Evolutionary conservation across 805 yeast genomes (phyloP).

Genomic region (Starmerella ratchasimensis): DNA sequence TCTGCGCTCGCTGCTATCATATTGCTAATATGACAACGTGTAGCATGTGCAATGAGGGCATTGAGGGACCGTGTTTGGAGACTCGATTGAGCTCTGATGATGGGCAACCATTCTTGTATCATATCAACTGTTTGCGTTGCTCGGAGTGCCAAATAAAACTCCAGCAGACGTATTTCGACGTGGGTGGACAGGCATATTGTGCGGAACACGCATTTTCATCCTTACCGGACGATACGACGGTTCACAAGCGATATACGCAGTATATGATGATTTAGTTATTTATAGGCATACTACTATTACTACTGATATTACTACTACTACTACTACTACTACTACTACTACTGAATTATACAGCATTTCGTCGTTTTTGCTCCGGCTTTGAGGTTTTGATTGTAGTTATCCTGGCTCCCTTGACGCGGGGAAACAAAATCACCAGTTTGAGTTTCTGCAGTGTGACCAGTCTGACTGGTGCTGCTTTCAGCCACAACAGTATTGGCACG

Average conservation of each 20-base stretch:
- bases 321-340: too few species aligned
- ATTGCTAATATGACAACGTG: constrained; percentile 63
- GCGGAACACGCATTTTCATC: constrained; percentile 26
- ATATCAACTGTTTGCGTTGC: constrained; percentile 59
- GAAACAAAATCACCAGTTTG: too few species aligned
- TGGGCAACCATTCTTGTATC: constrained; percentile 59
- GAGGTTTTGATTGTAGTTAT: too few species aligned
- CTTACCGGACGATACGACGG: constrained; percentile 13
- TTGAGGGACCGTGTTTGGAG: constrained; percentile 85
- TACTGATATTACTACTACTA: too few species aligned
- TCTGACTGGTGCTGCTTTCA: too few species aligned
- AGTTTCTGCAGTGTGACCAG: too few species aligned
- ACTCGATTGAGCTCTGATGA: constrained; percentile 23
- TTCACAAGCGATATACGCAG: constrained; percentile 24
- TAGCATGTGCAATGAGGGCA: constrained; percentile 52
- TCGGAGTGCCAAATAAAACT: constrained; percentile 35
- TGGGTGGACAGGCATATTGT: constrained; percentile 26
- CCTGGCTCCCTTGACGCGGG: too few species aligned
- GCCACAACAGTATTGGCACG: too few species aligned
- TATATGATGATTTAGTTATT: constrained; percentile 21
- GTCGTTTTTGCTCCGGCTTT: too few species aligned
- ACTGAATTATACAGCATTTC: too few species aligned
- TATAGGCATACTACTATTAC: too few species aligned
- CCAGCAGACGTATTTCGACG: constrained; percentile 25
- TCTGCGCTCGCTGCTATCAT: constrained; percentile 70